Evolutionary conservation across 352 stramenopile genomes (phyloP), one percentile per base, ranked within the genome.

Genomic region (Globisporangium canariense): DNA sequence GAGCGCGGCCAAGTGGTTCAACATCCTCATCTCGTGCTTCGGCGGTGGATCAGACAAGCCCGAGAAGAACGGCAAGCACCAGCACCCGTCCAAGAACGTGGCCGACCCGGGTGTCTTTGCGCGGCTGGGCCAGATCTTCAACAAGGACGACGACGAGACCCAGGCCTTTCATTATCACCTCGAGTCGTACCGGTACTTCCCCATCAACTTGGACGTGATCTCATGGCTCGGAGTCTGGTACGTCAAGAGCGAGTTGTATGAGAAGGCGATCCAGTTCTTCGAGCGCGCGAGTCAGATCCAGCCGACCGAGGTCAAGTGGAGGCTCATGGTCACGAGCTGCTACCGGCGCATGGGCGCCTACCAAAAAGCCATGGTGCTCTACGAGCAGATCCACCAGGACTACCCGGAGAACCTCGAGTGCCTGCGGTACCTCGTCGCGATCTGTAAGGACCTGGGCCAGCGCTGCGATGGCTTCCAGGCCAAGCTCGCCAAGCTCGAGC

Each of bases 181-280:
- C 9, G 97, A 99, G 73, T 97, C 86, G 57, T 98, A 98, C 61
- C 75, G 94, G 38, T 92, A 97, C 64, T 98, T 98, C 67, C 97
- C 96, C 8, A 88, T 97, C 58, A 98, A 99, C 71, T 76, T 99
- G 28, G 95, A 99, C 69, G 93, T 98, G 45, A 98, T 99, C 59
- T 96, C 86, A 11, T 98, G 93, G 93, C 88, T 99, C 46, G 96
- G 94, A 18, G 91, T 98, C 18, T 98, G 94, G 94, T 99, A 98
- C 67, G 94, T 99, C 63, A 98, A 98, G 73, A 93, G 89, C 40
- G 94, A 99, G 67, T 80, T 98, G 68, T 99, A 98, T 70, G 95
- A 98, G 68, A 98, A 98, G 70, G 94, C 92, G 10, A 98, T 99
- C 53, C 79, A 96, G 53, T 99, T 98, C 71, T 99, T 99, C 61